Base-by-base conservation (phyloP, 176 grass and related monocot genomes). In the Oryza glaberrima region DNA sequence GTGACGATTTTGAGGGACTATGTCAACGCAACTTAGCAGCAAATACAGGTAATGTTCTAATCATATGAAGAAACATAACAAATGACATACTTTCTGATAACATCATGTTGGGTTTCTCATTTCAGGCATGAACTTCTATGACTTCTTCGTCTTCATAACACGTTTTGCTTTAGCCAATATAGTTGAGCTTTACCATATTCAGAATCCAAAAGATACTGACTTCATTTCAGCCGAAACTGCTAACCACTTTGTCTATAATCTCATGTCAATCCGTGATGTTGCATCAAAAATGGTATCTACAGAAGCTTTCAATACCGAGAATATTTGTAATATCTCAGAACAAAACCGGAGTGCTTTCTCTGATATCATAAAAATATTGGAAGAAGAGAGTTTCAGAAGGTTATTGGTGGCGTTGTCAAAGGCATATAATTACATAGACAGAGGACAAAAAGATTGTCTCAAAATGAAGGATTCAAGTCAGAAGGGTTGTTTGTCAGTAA, bases 71-170 rank as follows among this genome's bases (percentile, higher is more conserved):
- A 46, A 56, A 58, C 46, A 69, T 1, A 74, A 45, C 40, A 86
- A 63, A 78, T 73, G 23, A 1, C 16, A 11, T 76, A 20, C 32
- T 83, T 40, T 47, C n/a, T 81, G 47, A 66, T 78, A 79, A 41
- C 73, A 82, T 86, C 52, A 32, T 86, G 14, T 82, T 82, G 40
- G 46, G 67, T 43, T 43, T 36, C 23, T 77, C 61, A 67, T 85
- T 94, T 79, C 81, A 95, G 96, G 93, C 72, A 95, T 98, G 96
- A 98, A 98, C 69, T 95, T 95, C 77, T 92, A 90, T 69, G 96
- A 95, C 86, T 98, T 98, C 86, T 94, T 98, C 36, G 80, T 95
- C 74, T 94, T 98, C 69, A 83, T 95, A 69, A 94, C 92, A 77
- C 65, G 88, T 44, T 90, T 92, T 79, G 85, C 84, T 9, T 84